Evolutionary conservation across 345 rosid genomes (phyloP), one percentile per base, ranked within the genome.

Genomic region (Luvunga scandens): DNA sequence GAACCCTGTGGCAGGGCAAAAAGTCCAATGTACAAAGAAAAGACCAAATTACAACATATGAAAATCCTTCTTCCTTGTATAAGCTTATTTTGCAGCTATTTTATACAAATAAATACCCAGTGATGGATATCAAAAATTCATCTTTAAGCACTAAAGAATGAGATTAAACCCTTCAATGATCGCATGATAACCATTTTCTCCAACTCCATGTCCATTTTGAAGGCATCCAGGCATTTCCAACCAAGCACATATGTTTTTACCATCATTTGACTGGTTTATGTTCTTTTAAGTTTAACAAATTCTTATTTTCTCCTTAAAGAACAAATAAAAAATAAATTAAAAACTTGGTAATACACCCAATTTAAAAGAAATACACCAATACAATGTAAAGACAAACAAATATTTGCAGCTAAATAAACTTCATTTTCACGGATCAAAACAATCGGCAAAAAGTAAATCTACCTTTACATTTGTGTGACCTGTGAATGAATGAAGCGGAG

Each of bases 381-480:
- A 28, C 25, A 50, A 50, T 28, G 61, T 1, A 50, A 9, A 30
- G 57, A 13, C 21, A 70, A 70, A 28, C 9, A 50, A 28, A 28
- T 7, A 33, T 63, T 13, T 18, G 2, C 57, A 53, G n/a, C 7
- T 18, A 18, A 53, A 39, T 30, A 69, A 22, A 30, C 61, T 55
- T 61, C 39, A 38, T 8, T 38, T 59, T 13, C 30, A 69, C 3
- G 66, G 34, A 77, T 59, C 57, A 71, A 61, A 60, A 39, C 34
- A 68, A 64, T 69, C 5, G 68, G 74, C 34, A 60, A 24, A 39
- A 69, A 82, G 38, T 71, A n/a, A 63, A 70, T 25, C 57, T 88
- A 92, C 99, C 98, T 92, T 96, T 56, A 91, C 78, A 82, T 96
- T 96, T 81, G 80, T 84, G 86, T 96, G 99, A 62, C 99, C 99